Base-by-base conservation (phyloP, 78 protist species). In the Dictyostelium discoideum region DNA sequence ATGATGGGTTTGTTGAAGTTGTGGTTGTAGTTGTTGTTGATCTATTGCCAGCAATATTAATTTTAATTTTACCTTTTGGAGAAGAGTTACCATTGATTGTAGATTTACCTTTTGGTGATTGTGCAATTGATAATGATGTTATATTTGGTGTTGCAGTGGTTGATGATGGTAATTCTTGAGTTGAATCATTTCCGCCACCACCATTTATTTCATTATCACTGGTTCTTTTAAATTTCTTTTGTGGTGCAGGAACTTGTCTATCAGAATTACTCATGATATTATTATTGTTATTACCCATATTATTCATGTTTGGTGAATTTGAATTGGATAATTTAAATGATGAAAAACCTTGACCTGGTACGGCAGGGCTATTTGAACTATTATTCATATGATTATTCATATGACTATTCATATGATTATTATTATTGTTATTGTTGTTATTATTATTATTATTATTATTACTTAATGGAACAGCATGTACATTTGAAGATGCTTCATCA, bases 181-280 rank as follows among this genome's bases (percentile, higher is more conserved):
- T 60, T 16, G 69, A 60, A 20, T 60, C 92, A 24, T 8, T 57
- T 6, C 54, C 85, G 8, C 26, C 13, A 14, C 29, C 50, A 57
- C 48, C 65, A 26, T 67, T 24, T 20, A 60, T 20, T 20, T 60
- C 16, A 13, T 16, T 54, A 10, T 87, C 93, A 48, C 40, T 50
- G 2, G 79, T 16, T 63, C 94, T 82, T 50, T 57, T 60, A 50
- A 57, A 42, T 74, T 88, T 86, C 5, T 86, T 88, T 67, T 88
- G 85, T 42, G 94, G 94, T 26, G 86, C 67, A 29, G 94, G 94
- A 3, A 88, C 94, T 77, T 88, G 94, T n/a, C 94, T 60, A 80
- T 88, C 94, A 11, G 84, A 60, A 32, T 29, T 32, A 74, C n/a
- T 74, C 40, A 69, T 67, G 16, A 67, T 10, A 29, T 22, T 10